These are phyloP conservation scores for Myxozyma sirexii DNA, from an alignment of 805 yeast genomes.

Conservation along the genomic window DNA sequence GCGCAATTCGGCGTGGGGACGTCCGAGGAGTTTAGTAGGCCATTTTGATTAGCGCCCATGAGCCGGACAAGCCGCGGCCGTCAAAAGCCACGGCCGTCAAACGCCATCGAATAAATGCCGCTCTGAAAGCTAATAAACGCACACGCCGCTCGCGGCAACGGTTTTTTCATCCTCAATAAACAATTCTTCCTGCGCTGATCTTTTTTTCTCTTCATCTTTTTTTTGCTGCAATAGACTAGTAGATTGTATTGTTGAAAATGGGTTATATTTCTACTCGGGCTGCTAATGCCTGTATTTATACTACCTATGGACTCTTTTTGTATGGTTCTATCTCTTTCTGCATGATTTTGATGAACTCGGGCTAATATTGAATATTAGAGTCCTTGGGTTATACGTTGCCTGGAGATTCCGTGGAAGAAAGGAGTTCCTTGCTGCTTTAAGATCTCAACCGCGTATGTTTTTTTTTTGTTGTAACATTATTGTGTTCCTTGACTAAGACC, in stretches of 20 bases:
- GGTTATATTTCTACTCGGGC: constrained; percentile 50
- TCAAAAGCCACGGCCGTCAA: background rate
- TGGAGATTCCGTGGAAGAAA: constrained; percentile 52
- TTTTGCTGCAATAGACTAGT: too few species aligned
- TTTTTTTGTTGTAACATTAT: background rate
- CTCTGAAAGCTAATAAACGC: too few species aligned
- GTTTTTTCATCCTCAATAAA: too few species aligned
- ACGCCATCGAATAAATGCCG: background rate
- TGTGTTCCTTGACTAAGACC: too few species aligned
- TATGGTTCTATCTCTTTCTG: constrained; percentile 18
- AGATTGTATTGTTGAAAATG: constrained; percentile 1
- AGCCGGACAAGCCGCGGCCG: background rate
- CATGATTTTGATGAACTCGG: background rate
- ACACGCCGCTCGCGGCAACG: too few species aligned
- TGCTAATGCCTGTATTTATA: constrained; percentile 65
- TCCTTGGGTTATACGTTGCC: constrained; percentile 62
- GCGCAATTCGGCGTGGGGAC: constrained; percentile 10
- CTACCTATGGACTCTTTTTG: constrained; percentile 59
- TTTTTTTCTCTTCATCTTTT: background rate
- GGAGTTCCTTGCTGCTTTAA: constrained; percentile 73
- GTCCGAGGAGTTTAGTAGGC: background rate
- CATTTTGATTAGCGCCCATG: too few species aligned
- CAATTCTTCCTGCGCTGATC: background rate
- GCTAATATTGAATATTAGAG: too few species aligned
- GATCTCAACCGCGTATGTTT: constrained; percentile 65